Base-by-base conservation (phyloP, 106 monocot genomes). In the Iris macrosiphon region DNA sequence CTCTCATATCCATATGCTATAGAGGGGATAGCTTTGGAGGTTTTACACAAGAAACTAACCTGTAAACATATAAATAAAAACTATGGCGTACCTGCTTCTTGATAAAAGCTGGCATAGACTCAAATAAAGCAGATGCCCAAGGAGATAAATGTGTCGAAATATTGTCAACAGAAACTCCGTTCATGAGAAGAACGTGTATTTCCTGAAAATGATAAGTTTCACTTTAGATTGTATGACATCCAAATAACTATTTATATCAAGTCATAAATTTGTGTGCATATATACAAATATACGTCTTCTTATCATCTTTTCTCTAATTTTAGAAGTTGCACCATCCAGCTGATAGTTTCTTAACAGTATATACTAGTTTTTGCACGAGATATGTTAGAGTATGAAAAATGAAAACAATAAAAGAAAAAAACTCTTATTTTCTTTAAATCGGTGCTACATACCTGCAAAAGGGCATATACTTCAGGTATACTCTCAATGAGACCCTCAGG, bases 361-460 rank as follows among this genome's bases (percentile, higher is more conserved):
- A n/a, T n/a, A n/a, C n/a, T n/a, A n/a, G n/a, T n/a, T n/a, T n/a
- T n/a, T n/a, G n/a, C n/a, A n/a, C n/a, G n/a, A n/a, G n/a, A n/a
- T n/a, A n/a, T n/a, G n/a, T n/a, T n/a, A n/a, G n/a, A n/a, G n/a
- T n/a, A n/a, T n/a, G 17, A 34, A 54, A 20, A 3, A 54, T 54
- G 31, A 54, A n/a, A n/a, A n/a, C n/a, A n/a, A n/a, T n/a, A n/a
- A n/a, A n/a, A n/a, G n/a, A n/a, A n/a, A n/a, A n/a, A n/a, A n/a
- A n/a, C n/a, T n/a, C n/a, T n/a, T n/a, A n/a, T n/a, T n/a, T n/a
- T n/a, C n/a, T n/a, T n/a, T n/a, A n/a, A n/a, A n/a, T n/a, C n/a
- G n/a, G n/a, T n/a, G n/a, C n/a, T n/a, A n/a, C 70, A 24, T 69
- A 89, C 88, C 89, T 89, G 89, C 62, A 89, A 58, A 6, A 89